Base-by-base conservation (phyloP, 2,329 filamentous ascomycete species). In the Neoascochyta sp. region DNA sequence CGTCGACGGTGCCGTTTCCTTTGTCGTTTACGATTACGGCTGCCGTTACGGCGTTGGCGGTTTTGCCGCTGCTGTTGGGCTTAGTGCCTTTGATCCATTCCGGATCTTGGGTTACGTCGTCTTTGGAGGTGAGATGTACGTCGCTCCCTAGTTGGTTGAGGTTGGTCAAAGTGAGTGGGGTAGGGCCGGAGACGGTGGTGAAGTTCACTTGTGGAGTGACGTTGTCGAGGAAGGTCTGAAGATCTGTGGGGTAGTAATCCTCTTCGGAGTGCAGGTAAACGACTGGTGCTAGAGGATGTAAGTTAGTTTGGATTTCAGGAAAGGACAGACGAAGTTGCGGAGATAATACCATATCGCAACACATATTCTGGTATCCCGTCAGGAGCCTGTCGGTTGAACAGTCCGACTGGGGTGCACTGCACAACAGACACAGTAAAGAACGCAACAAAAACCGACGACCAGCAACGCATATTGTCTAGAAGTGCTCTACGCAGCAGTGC, bases 11-110 rank as follows among this genome's bases (percentile, higher is more conserved):
- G 14, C 66, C 65, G 29, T 68, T 60, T 0, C 70, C 73, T 36
- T 78, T 76, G 42, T 80, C 69, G 32, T 71, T 73, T 4, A 79
- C 67, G 12, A 84, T 71, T 17, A 83, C 68, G 0, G 67, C 66
- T 20, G 67, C 68, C 4, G 69, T 70, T 3, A 67, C 65, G 3
- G 72, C 73, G 20, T 66, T 63, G 1, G 66, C 54, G 0, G 73
- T 79, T 33, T 70, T 67, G 5, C 76, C 75, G 9, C 38, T 39
- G 7, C 48, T 47, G 45, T 76, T 67, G 0, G 79, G 78, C 5
- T 59, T 63, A 1, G 74, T 68, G 12, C 80, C 80, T 16, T 66
- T 55, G 23, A 71, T 52, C 64, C 67, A 71, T 13, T 29, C 18
- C 2, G 69, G 68, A 28, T 59, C 53, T n/a, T 45, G 54, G 16